phyloP scores from a whole-genome alignment of 179 eudicot genomes.

The Spergularia azorica region DNA sequence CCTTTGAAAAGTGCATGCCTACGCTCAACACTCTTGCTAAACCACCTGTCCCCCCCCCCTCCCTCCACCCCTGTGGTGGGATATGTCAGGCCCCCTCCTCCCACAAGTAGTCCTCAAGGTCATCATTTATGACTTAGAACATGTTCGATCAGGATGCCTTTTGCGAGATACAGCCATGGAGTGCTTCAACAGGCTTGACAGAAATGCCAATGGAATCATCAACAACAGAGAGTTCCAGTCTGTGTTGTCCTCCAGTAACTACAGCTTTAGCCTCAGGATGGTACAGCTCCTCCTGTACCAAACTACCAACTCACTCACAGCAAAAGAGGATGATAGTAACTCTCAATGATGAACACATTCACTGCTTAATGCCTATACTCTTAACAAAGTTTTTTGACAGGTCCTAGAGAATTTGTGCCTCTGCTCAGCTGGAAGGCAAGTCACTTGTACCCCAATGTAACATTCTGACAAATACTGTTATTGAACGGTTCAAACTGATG shows the following conservation, averaged over 20 bases:
- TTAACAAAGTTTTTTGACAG: conserved; percentile 35
- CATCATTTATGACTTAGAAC: not conserved
- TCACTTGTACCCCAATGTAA: not conserved
- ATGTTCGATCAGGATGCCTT: not conserved
- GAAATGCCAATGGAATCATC: conserved; percentile 33
- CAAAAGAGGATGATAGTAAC: no score
- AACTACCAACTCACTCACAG: conserved; percentile 37
- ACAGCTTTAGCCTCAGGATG: conserved; percentile 33
- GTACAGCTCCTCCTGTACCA: conserved; percentile 37
- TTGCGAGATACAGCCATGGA: conserved; percentile 31
- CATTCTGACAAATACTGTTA: not conserved
- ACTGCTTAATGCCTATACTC: not conserved
- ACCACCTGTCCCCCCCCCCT: no score
- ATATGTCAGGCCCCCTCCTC: not conserved
- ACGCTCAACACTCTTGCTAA: not conserved
- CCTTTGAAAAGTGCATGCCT: conserved; percentile 3
- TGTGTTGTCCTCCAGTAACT: conserved; percentile 32
- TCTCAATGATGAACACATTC: no score
- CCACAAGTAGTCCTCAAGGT: conserved; percentile 3
- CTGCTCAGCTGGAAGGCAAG: conserved; percentile 77
- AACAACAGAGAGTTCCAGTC: conserved; percentile 35
- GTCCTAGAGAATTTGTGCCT: conserved; percentile 78
- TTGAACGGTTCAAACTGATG: not conserved
- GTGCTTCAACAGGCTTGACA: conserved; percentile 37
- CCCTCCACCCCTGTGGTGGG: not conserved